phyloP scores from a whole-genome alignment of 169 alveolate genomes.

The Eimeria tenella region DNA sequence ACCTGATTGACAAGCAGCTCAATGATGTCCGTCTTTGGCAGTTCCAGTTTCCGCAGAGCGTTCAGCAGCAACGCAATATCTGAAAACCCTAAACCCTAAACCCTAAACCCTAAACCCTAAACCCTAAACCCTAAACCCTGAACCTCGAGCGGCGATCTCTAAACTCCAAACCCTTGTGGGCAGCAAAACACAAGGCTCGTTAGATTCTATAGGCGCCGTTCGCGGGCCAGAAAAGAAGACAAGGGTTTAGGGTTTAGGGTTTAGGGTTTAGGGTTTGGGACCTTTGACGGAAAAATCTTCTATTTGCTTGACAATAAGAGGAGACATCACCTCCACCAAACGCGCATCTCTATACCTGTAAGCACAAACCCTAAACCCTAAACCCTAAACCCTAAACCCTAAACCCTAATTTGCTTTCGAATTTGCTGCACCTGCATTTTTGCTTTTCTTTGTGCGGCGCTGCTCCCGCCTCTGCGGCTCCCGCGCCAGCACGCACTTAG shows the following conservation, averaged over 20 bases:
- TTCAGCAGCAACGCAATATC: conserved; percentile 51
- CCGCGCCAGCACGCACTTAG: not conserved
- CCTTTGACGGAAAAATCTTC: conserved; percentile 55
- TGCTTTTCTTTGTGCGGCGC: not conserved
- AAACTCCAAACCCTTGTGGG: not conserved
- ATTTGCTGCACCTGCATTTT: not conserved
- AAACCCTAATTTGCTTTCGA: not conserved
- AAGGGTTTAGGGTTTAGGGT: not conserved
- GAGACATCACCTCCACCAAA: conserved; percentile 41
- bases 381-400: conserved; percentile 21
- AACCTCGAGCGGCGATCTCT: not conserved
- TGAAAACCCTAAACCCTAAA: not conserved
- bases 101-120: not conserved
- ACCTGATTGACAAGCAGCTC: conserved; percentile 52
- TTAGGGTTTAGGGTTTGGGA: not conserved
- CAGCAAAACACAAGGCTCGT: not conserved
- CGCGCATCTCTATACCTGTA: conserved; percentile 48
- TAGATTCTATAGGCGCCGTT: no score
- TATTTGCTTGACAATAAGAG: conserved; percentile 44
- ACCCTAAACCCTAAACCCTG: not conserved
- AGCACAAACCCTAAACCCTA: not conserved
- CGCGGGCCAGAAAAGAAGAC: no score
- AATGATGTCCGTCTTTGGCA: conserved; percentile 47
- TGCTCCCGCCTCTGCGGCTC: not conserved
- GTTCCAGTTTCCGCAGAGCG: conserved; percentile 29